These are phyloP conservation scores for Colletotrichum spaethianum DNA, from an alignment of 2,329 filamentous ascomycete genomes.

Conservation along the genomic window DNA sequence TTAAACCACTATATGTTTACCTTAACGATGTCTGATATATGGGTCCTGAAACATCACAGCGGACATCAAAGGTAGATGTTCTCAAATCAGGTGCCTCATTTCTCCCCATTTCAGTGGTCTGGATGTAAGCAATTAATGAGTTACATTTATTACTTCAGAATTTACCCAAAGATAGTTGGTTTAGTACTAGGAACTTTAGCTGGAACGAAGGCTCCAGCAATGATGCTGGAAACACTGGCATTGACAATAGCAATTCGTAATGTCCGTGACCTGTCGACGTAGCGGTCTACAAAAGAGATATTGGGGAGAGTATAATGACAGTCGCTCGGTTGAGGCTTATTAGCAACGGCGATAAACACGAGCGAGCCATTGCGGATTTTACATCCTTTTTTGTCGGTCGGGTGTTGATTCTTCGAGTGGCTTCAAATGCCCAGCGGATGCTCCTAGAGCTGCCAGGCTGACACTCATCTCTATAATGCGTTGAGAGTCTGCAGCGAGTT, in stretches of 20 bases:
- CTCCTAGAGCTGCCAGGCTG: no score
- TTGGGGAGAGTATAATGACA: no score
- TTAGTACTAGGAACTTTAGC: conserved; percentile 77
- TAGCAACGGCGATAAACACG: no score
- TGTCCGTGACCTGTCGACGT: conserved; percentile 58
- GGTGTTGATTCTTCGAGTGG: no score
- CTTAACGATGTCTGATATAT: conserved; percentile 79
- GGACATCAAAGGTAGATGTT: conserved; percentile 73
- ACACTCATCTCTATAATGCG: no score
- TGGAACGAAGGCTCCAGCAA: conserved; percentile 76
- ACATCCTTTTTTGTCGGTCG: no score
- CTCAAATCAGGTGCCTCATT: conserved; percentile 69
- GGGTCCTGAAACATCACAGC: conserved; percentile 78
- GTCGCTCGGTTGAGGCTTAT: no score
- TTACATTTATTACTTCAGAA: conserved; percentile 69
- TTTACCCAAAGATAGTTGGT: conserved; percentile 78
- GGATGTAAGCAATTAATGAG: not conserved
- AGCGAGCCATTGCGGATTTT: no score
- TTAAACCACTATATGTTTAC: conserved; percentile 79
- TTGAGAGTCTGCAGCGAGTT: no score
- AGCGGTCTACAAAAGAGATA: no score
- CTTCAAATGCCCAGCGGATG: no score
- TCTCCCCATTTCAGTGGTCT: not conserved
- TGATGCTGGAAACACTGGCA: conserved; percentile 74
- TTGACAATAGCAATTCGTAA: conserved; percentile 74